A percentile compares a stretch with the other conserved stretches of the same genome.
Evolutionary conservation across 176 grass and related monocot genomes (phyloP).

Genomic region (Carex myosuroides): DNA sequence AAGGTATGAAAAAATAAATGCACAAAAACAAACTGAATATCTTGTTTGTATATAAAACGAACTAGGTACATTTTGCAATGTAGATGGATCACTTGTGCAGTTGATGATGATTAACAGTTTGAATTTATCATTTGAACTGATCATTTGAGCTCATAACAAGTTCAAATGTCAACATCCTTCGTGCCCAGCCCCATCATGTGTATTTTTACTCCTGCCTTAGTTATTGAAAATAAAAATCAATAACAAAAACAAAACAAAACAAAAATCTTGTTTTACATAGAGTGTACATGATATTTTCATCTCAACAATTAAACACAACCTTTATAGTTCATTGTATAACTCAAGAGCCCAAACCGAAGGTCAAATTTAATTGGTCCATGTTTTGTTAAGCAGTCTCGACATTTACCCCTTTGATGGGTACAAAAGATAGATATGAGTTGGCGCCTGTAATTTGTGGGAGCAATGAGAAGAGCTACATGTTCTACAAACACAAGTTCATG

Average conservation of each 20-base stretch:
- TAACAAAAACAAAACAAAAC: background rate
- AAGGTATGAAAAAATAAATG: background rate
- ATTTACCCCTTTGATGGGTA: background rate
- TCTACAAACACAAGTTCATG: conserved; percentile 10
- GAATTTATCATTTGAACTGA: background rate
- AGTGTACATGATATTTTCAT: background rate
- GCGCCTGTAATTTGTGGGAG: background rate
- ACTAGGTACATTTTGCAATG: background rate
- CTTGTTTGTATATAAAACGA: background rate
- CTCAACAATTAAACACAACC: background rate
- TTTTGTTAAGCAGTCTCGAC: background rate
- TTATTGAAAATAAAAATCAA: background rate
- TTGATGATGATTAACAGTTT: background rate
- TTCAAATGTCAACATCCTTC: background rate
- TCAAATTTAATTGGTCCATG: background rate
- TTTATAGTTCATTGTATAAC: background rate
- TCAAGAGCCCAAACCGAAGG: too few relatives aligned
- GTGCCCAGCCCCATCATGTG: background rate
- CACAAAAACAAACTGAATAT: background rate
- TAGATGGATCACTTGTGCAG: background rate
- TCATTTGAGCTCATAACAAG: background rate
- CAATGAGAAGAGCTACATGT: conserved; percentile 10
- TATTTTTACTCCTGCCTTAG: background rate
- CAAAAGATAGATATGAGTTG: background rate
- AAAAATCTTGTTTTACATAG: background rate